phyloP scores from a whole-genome alignment of 805 yeast species.

The Monosporozyma solicola region DNA sequence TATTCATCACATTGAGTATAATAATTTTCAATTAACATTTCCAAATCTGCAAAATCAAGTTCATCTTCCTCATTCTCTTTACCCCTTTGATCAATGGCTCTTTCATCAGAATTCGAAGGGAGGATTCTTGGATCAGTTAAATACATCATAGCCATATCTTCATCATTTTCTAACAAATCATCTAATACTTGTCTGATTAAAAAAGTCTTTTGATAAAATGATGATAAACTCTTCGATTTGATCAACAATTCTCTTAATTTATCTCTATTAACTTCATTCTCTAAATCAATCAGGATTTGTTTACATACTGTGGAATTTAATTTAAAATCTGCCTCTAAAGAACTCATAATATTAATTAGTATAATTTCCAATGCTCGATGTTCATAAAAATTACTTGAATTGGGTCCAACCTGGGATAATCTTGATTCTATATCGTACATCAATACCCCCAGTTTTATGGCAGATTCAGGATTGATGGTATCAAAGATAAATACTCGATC shows the following conservation, averaged over 20 bases:
- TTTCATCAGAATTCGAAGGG: not conserved
- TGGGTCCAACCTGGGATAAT: slow-evolving; percentile 30
- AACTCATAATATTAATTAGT: slow-evolving; percentile 69
- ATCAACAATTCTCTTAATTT: slow-evolving; percentile 64
- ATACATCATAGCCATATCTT: slow-evolving; percentile 74
- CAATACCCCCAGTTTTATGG: slow-evolving; percentile 61
- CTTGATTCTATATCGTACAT: slow-evolving; percentile 80
- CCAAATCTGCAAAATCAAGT: slow-evolving; percentile 60
- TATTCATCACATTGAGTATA: slow-evolving; percentile 88
- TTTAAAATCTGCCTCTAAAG: slow-evolving; percentile 66
- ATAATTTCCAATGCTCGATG: slow-evolving; percentile 78
- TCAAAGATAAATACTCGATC: slow-evolving; percentile 81
- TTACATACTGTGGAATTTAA: slow-evolving; percentile 52
- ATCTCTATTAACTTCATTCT: slow-evolving; percentile 69
- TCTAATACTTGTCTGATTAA: slow-evolving; percentile 76
- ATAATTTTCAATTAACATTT: slow-evolving; percentile 80
- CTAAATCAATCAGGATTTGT: slow-evolving; percentile 56
- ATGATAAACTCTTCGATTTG: slow-evolving; percentile 59
- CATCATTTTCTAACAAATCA: slow-evolving; percentile 78
- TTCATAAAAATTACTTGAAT: slow-evolving; percentile 41
- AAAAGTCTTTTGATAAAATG: slow-evolving; percentile 65
- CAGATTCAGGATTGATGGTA: slow-evolving; percentile 43
- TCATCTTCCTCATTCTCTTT: not conserved
- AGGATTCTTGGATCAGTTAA: slow-evolving; percentile 35
- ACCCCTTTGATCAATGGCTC: not conserved